phyloP scores from a whole-genome alignment of 306 rosid genomes.

The Sindora glabra region DNA sequence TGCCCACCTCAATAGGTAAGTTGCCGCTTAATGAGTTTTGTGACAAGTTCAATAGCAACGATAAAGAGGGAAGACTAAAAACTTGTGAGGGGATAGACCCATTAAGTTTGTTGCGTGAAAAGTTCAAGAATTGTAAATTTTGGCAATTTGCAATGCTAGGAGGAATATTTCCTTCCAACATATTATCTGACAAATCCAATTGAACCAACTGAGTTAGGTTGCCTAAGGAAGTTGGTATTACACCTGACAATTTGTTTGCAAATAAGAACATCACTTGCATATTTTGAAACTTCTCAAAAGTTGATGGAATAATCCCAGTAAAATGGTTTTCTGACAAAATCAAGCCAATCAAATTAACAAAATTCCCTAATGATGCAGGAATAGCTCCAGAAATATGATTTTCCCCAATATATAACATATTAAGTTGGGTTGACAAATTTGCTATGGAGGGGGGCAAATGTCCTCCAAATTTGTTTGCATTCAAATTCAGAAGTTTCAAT shows the following conservation, averaged over 20 bases:
- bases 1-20: no score
- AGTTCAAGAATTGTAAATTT: no score
- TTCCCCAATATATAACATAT: not conserved
- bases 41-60: no score
- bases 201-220: slow-evolving; percentile 19
- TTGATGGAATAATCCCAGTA: slow-evolving; percentile 14
- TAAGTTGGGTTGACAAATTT: slow-evolving; percentile 20
- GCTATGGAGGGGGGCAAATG: slow-evolving; percentile 17
- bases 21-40: no score
- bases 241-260: slow-evolving; percentile 22
- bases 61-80: no score
- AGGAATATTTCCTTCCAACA: no score
- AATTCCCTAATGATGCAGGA: slow-evolving; percentile 26
- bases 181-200: not conserved
- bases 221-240: slow-evolving; percentile 25
- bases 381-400: slow-evolving; percentile 20
- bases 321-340: slow-evolving; percentile 24
- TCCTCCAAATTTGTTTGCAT: slow-evolving; percentile 23
- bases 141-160: no score
- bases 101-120: no score
- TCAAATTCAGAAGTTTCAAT: slow-evolving; percentile 11
- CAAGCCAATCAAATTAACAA: slow-evolving; percentile 3
- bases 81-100: no score
- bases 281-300: slow-evolving; percentile 21
- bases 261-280: slow-evolving; percentile 1